A percentile compares a stretch with the other conserved stretches of the same genome.
phyloP scores from a whole-genome alignment of 2,329 filamentous ascomycete species.

The Talaromyces atroroseus region DNA sequence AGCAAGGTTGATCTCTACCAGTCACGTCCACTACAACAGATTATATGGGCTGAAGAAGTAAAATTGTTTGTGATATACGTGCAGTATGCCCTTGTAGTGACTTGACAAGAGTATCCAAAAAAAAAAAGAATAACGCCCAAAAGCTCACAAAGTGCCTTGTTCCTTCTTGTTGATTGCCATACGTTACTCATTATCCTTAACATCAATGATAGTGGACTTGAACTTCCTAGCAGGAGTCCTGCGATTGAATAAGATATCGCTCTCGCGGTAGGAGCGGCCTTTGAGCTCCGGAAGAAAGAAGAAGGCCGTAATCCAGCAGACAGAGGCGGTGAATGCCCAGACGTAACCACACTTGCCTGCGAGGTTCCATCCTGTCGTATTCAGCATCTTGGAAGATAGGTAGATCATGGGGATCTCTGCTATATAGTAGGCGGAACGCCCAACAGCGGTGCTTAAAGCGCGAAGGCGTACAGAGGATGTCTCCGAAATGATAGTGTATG shows the following conservation, averaged over 20 bases:
- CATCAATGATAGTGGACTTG: constrained; percentile 40
- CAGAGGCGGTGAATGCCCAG: constrained; percentile 31
- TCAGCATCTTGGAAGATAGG: constrained; percentile 29
- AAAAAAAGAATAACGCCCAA: no score
- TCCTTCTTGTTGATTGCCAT: not conserved
- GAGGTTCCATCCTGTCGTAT: constrained; percentile 33
- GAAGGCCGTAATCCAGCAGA: constrained; percentile 34
- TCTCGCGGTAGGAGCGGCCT: constrained; percentile 36
- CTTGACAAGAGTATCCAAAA: not conserved
- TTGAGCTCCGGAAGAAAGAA: constrained; percentile 39
- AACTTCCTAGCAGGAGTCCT: constrained; percentile 29
- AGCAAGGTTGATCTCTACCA: no score
- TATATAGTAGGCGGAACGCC: constrained; percentile 49
- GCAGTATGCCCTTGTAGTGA: not conserved
- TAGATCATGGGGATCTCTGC: constrained; percentile 43
- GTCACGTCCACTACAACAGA: no score
- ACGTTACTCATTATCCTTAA: constrained; percentile 37
- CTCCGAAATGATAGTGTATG: constrained; percentile 50
- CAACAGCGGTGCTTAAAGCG: constrained; percentile 51
- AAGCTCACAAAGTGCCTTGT: not conserved
- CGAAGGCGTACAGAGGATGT: constrained; percentile 51
- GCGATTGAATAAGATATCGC: constrained; percentile 40
- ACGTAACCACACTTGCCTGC: constrained; percentile 38
- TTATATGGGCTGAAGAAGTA: no score
- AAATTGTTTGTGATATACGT: not conserved